Conservation (phyloP, 805 yeast species). For the Saccharomycopsis vini region DNA sequence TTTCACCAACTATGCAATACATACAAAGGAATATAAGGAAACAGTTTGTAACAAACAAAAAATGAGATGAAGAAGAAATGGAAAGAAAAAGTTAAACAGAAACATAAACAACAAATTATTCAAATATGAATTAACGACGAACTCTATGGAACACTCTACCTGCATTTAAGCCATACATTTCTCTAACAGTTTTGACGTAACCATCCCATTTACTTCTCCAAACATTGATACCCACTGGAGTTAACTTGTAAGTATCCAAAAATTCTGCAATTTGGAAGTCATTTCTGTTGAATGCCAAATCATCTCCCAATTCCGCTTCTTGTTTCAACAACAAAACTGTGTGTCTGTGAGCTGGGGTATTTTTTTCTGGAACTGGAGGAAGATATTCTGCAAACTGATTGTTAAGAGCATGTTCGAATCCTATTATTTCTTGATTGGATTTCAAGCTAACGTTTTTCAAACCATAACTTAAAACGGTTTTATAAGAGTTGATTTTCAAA, state of each 20-base stretch:
- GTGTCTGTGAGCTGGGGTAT: constrained; percentile 72
- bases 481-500: constrained; percentile 53
- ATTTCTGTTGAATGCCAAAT: constrained; percentile 29
- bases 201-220: constrained; percentile 86
- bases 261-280: constrained; percentile 68
- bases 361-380: constrained; percentile 88
- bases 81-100: too few relatives aligned
- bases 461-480: constrained; percentile 71
- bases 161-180: constrained; percentile 57
- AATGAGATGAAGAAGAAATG: too few relatives aligned
- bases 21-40: too few relatives aligned
- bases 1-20: too few relatives aligned
- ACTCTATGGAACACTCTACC: constrained; percentile 70
- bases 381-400: constrained; percentile 47
- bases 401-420: constrained; percentile 26
- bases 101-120: too few relatives aligned
- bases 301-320: constrained; percentile 22
- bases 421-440: constrained; percentile 49
- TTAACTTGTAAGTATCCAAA: constrained; percentile 43
- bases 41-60: too few relatives aligned
- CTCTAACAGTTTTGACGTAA: constrained; percentile 59
- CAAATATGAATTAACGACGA: constrained; percentile 30
- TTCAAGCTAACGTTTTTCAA: constrained; percentile 55
- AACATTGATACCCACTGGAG: constrained; percentile 84
- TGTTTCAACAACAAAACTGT: constrained; percentile 90